Base-by-base conservation (phyloP, 2,329 filamentous ascomycete genomes). In the Talaromyces piceae region DNA sequence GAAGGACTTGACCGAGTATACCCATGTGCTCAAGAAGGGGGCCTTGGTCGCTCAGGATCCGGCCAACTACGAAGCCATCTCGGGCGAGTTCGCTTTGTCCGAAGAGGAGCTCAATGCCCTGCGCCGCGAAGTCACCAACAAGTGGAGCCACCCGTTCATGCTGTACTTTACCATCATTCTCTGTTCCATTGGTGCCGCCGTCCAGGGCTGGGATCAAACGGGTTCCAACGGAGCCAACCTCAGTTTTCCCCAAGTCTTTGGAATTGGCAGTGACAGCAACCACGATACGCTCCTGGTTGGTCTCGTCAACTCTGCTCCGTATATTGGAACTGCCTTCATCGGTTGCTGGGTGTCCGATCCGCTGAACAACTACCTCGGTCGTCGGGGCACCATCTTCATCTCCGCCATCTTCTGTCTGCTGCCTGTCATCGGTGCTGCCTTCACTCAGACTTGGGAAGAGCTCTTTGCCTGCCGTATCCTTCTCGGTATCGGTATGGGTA, bases 351-450 rank as follows among this genome's bases (percentile, higher is more conserved):
- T 73, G 4, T 73, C 72, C 1, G 73, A 74, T 53, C 75, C 73
- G 6, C 49, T 75, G 31, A 76, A 76, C 57, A 63, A 67, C 47
- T 64, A 63, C 33, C 62, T 74, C 27, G 73, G 67, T 27, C 70
- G 83, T 33, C 78, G 82, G 47, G 80, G 82, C 9, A 78, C 80
- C 43, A 86, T 86, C 54, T 86, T 85, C 61, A 63, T 83, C 43
- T 76, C 77, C 5, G 80, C 78, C 11, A 68, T 83, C 57, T 83
- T 86, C 62, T 84, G 79, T 61, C 71, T 88, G 26, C 76, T 86
- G 63, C 76, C 85, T 2, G 81, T 85, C 1, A 80, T 90, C 55
- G 85, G 83, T n/a, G 82, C 79, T 49, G 86, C 76, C 0, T 59
- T 80, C 13, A 74, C 75, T 7, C 80, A 83, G 56, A 79, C 67